These are phyloP conservation scores for Phytophthora litchii DNA, from an alignment of 352 stramenopile species.

Conservation along the genomic window DNA sequence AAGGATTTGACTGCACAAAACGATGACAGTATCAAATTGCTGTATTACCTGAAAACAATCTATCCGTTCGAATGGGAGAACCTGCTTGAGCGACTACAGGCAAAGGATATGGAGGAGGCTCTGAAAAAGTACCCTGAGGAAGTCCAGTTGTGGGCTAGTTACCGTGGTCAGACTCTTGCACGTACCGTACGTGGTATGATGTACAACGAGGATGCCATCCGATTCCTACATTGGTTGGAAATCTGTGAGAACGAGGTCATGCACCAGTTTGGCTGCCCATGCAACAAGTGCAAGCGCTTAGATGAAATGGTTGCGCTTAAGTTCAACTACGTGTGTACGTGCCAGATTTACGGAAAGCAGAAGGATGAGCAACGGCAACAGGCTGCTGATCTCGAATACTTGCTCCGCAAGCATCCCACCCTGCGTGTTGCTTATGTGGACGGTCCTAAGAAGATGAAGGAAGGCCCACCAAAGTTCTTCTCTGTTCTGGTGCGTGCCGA, in stretches of 20 bases:
- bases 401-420: slow-evolving; percentile 82
- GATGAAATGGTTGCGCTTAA: slow-evolving; percentile 87
- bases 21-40: slow-evolving; percentile 94
- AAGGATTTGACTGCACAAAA: slow-evolving; percentile 87
- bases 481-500: slow-evolving; percentile 79
- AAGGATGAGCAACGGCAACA: slow-evolving; percentile 87
- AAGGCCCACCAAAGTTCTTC: slow-evolving; percentile 85
- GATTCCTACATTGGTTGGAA: slow-evolving; percentile 88
- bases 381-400: slow-evolving; percentile 74
- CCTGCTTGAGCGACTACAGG: slow-evolving; percentile 73
- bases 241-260: slow-evolving; percentile 90
- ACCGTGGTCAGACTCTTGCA: slow-evolving; percentile 84
- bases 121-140: slow-evolving; percentile 85
- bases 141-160: slow-evolving; percentile 84
- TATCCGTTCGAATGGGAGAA: slow-evolving; percentile 90
- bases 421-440: slow-evolving; percentile 86
- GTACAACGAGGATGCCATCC: slow-evolving; percentile 88
- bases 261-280: slow-evolving; percentile 76
- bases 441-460: slow-evolving; percentile 88
- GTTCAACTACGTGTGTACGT: slow-evolving; percentile 91
- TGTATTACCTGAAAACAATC: slow-evolving; percentile 95
- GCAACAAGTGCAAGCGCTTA: slow-evolving; percentile 87
- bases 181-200: slow-evolving; percentile 89
- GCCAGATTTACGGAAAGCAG: slow-evolving; percentile 88
- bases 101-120: slow-evolving; percentile 85